Evolutionary conservation across 306 rosid genomes (phyloP), one percentile per base, ranked within the genome.

Genomic region (Vigna nakashimae): DNA sequence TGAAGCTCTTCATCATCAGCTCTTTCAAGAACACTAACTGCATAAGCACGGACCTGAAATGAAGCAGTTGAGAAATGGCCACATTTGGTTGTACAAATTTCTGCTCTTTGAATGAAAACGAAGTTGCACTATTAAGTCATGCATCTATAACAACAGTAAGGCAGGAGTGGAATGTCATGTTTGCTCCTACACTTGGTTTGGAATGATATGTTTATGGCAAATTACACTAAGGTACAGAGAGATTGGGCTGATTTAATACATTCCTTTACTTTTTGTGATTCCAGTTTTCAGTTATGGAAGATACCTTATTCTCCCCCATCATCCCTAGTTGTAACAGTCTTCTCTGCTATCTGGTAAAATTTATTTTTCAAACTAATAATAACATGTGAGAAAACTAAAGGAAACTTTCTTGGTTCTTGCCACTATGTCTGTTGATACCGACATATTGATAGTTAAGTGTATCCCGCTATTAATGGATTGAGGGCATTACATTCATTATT

Each of bases 1-100:
- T 89, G 96, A 51, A 95, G 99, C 87, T 95, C 99, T 80, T 92
- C 98, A 77, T 92, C 98, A 60, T 95, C 99, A 80, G 99, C 99
- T 87, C 97, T 92, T 87, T 90, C 96, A 86, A 95, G 99, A 79
- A 95, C 94, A 76, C 98, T 91, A 83, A 95, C 99, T 48, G 99
- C 99, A 90, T 95, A 95, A 59, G 98, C 99, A 82, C 99, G 98
- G 71, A 95, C 99, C 99, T 95, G 87, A 76, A 65, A 86, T 71
- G 52, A 30, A 26, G 71, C 22, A 72, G 56, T 65, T 65, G 26
- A 59, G 43, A 36, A 68, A 59, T 1, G 65, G 42, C 78, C 77
- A 22, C 24, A 48, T 66, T 28, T 51, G 80, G 63, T 60, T 78
- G 79, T 49, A 55, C 46, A 56, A 53, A 69, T 6, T n/a, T 40